Percentiles rank a stretch among this genome's conserved stretches.
Conservation (phyloP, 306 rosid species). For the Quillaja saponaria region DNA sequence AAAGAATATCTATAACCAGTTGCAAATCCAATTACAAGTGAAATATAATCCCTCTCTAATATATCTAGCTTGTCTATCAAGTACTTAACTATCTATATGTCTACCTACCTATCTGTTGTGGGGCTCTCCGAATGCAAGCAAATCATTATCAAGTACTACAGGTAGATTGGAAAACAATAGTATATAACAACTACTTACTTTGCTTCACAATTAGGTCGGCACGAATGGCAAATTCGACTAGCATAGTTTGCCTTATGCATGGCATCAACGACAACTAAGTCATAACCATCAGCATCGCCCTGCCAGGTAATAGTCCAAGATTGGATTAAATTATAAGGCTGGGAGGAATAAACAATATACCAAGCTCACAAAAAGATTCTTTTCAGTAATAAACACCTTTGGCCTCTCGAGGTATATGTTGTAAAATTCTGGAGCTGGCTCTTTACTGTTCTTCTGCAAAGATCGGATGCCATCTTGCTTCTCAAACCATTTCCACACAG, state of each 20-base stretch:
- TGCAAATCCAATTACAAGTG: not conserved
- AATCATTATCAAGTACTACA: conserved; percentile 14
- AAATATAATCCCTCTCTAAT: conserved; percentile 2
- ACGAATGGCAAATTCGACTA: conserved; percentile 97
- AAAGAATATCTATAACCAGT: conserved; percentile 1
- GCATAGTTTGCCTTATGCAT: conserved; percentile 99
- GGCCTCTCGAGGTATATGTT: conserved; percentile 98
- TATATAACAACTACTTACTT: conserved; percentile 55
- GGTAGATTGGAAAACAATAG: conserved; percentile 18
- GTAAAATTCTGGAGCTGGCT: conserved; percentile 98
- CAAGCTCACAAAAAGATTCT: conserved; percentile 15
- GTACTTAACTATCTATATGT: too few species aligned
- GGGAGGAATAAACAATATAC: conserved; percentile 13
- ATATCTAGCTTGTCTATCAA: not conserved
- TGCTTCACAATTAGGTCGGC: conserved; percentile 98
- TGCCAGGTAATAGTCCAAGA: conserved; percentile 39
- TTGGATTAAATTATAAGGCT: conserved; percentile 10
- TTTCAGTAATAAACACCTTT: conserved; percentile 57
- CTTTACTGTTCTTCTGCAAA: conserved; percentile 82
- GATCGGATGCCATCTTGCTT: conserved; percentile 99
- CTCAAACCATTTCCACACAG: conserved; percentile 99
- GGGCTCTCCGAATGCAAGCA: conserved; percentile 9
- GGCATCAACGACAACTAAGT: conserved; percentile 95
- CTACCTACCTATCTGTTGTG: not conserved
- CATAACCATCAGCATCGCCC: conserved; percentile 99